Conservation (phyloP, 75 land plant genomes). For the Pseudotsuga menziesii region DNA sequence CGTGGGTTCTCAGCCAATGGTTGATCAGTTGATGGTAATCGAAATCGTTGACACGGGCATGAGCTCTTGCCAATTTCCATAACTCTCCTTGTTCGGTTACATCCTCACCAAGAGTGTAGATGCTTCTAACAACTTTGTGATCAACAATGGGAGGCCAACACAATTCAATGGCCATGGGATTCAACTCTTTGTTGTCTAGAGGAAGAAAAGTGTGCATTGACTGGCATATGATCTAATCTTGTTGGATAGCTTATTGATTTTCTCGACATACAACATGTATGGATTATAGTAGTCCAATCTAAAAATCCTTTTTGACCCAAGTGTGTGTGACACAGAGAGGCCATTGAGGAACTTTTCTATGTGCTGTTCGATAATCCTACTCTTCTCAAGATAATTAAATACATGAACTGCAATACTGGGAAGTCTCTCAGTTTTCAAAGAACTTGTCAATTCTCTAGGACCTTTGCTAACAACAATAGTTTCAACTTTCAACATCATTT, state of each 20-base stretch:
- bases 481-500: conserved; percentile 13
- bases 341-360: too few relatives aligned
- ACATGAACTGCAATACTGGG: conserved; percentile 5
- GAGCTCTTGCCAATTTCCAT: conserved; percentile 24
- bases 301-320: conserved; percentile 22
- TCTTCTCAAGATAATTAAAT: conserved; percentile 22
- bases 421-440: conserved; percentile 21
- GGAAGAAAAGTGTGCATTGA: conserved; percentile 22
- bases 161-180: conserved; percentile 37
- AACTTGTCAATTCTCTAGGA: conserved; percentile 7
- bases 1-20: conserved; percentile 55
- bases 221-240: conserved; percentile 22
- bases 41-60: conserved; percentile 18
- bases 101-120: conserved; percentile 12
- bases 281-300: conserved; percentile 33
- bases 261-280: conserved; percentile 22
- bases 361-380: conserved; percentile 45
- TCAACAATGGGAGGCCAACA: conserved; percentile 18
- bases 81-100: conserved; percentile 18
- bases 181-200: conserved; percentile 12
- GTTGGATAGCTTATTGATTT: conserved; percentile 15
- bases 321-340: conserved; percentile 14
- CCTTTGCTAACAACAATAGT: conserved; percentile 13
- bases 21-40: conserved; percentile 25
- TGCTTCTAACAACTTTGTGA: background rate